These are phyloP conservation scores for Fusarium praegraminearum DNA, from an alignment of 2,329 filamentous ascomycete genomes.

Conservation along the genomic window DNA sequence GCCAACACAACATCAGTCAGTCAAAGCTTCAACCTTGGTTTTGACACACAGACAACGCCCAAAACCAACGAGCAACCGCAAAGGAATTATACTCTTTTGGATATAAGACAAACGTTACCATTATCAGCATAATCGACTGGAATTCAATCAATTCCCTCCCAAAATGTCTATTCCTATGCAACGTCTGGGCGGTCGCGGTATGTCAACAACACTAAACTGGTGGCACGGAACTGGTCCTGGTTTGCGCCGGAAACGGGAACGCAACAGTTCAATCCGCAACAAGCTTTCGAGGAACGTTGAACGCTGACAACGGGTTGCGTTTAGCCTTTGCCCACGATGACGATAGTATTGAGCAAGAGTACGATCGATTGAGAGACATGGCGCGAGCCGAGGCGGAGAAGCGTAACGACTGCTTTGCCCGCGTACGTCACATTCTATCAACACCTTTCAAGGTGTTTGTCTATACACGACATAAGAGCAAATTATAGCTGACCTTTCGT, in stretches of 20 bases:
- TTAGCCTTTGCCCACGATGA: constrained; percentile 81
- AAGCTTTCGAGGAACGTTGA: constrained; percentile 11
- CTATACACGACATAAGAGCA: background rate
- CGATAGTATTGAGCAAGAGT: constrained; percentile 81
- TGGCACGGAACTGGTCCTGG: constrained; percentile 1
- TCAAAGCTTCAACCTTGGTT: constrained; percentile 27
- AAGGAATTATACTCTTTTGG: background rate
- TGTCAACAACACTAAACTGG: constrained; percentile 36
- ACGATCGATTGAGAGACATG: constrained; percentile 87
- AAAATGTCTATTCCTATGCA: constrained; percentile 59
- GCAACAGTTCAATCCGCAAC: background rate
- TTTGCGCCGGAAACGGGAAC: constrained; percentile 32
- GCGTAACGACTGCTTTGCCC: constrained; percentile 80
- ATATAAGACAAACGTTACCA: background rate
- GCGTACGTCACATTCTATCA: constrained; percentile 60
- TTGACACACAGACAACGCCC: constrained; percentile 21
- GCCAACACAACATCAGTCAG: constrained; percentile 30
- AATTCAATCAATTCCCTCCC: background rate
- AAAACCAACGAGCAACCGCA: constrained; percentile 13
- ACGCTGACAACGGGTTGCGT: constrained; percentile 26
- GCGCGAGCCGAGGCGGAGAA: constrained; percentile 85
- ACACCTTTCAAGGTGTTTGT: background rate
- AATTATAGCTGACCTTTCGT: constrained; percentile 22
- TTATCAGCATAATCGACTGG: background rate
- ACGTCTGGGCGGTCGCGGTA: constrained; percentile 60